Evolutionary conservation across 192 early-diverging fungal species (phyloP).

Genomic region (Physocladia obscura): DNA sequence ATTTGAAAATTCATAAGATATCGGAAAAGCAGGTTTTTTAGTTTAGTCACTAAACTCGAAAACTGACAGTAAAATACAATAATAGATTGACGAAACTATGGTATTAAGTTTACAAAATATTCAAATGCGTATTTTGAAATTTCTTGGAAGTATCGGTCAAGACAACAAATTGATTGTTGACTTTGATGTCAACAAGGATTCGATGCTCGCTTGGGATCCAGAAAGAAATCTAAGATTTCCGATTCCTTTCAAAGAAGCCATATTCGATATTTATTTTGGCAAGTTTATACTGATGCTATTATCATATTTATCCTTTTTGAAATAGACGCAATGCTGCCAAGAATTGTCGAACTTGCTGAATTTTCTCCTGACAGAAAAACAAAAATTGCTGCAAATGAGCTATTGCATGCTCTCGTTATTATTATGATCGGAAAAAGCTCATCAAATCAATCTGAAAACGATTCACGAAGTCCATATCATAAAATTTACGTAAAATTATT

Average conservation of each 20-base stretch:
- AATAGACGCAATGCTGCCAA: constrained; percentile 72
- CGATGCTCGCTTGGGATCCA: constrained; percentile 69
- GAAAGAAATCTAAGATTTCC: constrained; percentile 55
- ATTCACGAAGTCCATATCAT: constrained; percentile 57
- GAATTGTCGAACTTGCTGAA: constrained; percentile 75
- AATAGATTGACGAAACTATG: constrained; percentile 21
- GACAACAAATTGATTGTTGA: constrained; percentile 41
- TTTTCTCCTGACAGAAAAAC: constrained; percentile 69
- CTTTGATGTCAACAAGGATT: background rate
- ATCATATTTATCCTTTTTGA: constrained; percentile 18
- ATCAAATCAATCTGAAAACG: constrained; percentile 42
- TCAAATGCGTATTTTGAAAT: constrained; percentile 59
- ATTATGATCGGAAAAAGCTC: constrained; percentile 74
- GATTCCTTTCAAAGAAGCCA: constrained; percentile 69
- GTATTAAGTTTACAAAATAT: constrained; percentile 47
- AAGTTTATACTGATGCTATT: constrained; percentile 8
- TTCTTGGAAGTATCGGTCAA: constrained; percentile 67
- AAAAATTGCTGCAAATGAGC: constrained; percentile 73
- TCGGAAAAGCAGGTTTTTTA: background rate
- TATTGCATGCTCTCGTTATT: constrained; percentile 70
- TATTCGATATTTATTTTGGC: constrained; percentile 67
- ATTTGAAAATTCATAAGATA: constrained; percentile 3
- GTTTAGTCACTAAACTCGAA: no score
- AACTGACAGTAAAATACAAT: no score
- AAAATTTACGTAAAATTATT: constrained; percentile 66